Percentiles rank a stretch among this genome's conserved stretches.
phyloP scores from a whole-genome alignment of 2,329 filamentous ascomycete genomes.

The Zasmidium cellare region DNA sequence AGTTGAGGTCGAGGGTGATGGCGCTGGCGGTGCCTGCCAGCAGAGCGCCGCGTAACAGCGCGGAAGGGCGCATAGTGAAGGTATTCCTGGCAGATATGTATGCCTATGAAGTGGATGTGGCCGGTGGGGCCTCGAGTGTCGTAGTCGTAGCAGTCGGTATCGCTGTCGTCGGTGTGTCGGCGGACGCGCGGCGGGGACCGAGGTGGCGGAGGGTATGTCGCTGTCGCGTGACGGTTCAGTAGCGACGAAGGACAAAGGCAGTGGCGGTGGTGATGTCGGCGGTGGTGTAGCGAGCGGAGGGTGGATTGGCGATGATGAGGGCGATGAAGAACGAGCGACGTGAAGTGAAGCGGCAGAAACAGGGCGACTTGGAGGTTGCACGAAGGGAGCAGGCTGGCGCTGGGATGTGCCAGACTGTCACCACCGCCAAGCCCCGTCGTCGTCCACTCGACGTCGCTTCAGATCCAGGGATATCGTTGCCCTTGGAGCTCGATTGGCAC shows the following conservation, averaged over 20 bases:
- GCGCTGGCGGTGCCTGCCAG: constrained; percentile 23
- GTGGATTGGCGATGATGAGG: neutral
- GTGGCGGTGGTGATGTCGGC: neutral
- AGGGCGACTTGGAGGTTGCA: too few relatives aligned
- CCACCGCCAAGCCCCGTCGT: neutral
- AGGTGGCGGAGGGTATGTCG: neutral
- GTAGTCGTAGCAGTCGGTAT: neutral
- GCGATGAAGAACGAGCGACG: too few relatives aligned
- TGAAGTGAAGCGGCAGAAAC: too few relatives aligned
- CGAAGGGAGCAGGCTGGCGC: neutral
- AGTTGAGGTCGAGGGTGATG: constrained; percentile 25
- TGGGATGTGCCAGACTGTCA: neutral
- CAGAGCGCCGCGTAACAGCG: constrained; percentile 21
- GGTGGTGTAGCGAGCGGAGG: neutral
- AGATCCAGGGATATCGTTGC: neutral
- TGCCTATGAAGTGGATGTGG: neutral
- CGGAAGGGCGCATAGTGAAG: constrained; percentile 18
- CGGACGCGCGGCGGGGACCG: neutral
- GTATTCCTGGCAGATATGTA: neutral
- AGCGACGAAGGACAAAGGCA: neutral
- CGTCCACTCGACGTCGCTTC: neutral
- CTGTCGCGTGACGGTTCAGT: neutral
- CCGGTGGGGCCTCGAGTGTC: neutral
- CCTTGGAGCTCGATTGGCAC: neutral
- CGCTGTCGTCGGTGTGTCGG: neutral